Evolutionary conservation across 306 rosid species (phyloP).

Genomic region (Trifolium fragiferum): DNA sequence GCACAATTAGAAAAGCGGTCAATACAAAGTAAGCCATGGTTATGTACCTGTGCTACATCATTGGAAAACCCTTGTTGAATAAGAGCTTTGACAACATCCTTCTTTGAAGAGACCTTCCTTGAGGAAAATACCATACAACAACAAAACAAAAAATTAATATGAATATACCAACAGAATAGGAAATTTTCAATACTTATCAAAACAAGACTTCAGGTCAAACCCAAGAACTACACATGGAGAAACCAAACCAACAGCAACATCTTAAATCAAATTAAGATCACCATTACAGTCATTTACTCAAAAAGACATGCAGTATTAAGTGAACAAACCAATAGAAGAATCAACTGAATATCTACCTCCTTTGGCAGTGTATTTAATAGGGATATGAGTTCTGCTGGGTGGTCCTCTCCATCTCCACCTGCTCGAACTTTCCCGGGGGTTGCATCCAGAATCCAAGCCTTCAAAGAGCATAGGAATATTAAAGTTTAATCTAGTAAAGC

Average conservation of each 20-base stretch:
- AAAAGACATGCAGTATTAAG: constrained; percentile 7
- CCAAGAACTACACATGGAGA: constrained; percentile 5
- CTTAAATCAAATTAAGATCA: constrained; percentile 21
- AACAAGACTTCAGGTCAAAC: constrained; percentile 26
- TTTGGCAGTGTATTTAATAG: constrained; percentile 70
- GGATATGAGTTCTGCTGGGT: constrained; percentile 88
- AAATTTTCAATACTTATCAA: constrained; percentile 23
- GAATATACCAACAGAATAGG: constrained; percentile 17
- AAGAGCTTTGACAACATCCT: constrained; percentile 65
- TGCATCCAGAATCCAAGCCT: constrained; percentile 97
- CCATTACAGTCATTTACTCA: constrained; percentile 18
- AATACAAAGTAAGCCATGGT: constrained; percentile 11
- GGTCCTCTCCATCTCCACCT: constrained; percentile 96
- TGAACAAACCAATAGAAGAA: constrained; percentile 30
- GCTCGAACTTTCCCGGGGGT: constrained; percentile 90
- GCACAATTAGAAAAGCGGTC: constrained; percentile 14
- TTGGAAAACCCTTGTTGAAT: constrained; percentile 78
- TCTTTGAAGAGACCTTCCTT: constrained; percentile 73
- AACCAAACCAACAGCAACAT: constrained; percentile 17
- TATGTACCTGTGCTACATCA: constrained; percentile 88
- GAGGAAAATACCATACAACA: constrained; percentile 33
- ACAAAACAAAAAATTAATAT: constrained; percentile 21
- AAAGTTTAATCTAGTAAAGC: constrained; percentile 2
- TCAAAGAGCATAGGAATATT: constrained; percentile 34
- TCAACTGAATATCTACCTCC: constrained; percentile 58